phyloP scores from a whole-genome alignment of 768 basidiomycete species.

The Phanerochaete carnosa region DNA sequence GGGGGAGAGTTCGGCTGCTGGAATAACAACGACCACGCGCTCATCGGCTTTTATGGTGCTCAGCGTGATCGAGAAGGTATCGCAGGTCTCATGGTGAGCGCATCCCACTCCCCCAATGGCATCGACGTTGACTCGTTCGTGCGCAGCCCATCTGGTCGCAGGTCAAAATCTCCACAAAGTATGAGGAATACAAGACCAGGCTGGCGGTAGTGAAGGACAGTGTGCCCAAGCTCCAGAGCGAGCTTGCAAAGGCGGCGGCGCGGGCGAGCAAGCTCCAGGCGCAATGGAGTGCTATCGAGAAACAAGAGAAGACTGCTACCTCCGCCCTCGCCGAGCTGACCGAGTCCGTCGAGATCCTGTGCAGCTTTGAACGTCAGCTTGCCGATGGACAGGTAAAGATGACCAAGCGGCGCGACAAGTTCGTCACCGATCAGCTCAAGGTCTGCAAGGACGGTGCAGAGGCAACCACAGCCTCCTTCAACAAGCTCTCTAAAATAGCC shows the following conservation, averaged over 20 bases:
- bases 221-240: neutral
- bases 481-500: neutral
- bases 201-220: neutral
- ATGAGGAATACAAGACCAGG: neutral
- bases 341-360: neutral
- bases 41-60: neutral
- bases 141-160: neutral
- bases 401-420: neutral
- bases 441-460: neutral
- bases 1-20: neutral
- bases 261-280: neutral
- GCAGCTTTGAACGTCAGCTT: neutral
- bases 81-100: neutral
- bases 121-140: neutral
- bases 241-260: neutral
- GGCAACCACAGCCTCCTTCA: neutral
- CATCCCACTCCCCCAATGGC: neutral
- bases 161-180: neutral
- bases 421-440: neutral
- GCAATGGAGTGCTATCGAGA: neutral
- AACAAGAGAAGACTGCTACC: neutral
- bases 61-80: neutral
- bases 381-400: neutral
- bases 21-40: neutral
- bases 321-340: neutral